Conservation (phyloP, 768 basidiomycete genomes). For the Megacollybia marginata region DNA sequence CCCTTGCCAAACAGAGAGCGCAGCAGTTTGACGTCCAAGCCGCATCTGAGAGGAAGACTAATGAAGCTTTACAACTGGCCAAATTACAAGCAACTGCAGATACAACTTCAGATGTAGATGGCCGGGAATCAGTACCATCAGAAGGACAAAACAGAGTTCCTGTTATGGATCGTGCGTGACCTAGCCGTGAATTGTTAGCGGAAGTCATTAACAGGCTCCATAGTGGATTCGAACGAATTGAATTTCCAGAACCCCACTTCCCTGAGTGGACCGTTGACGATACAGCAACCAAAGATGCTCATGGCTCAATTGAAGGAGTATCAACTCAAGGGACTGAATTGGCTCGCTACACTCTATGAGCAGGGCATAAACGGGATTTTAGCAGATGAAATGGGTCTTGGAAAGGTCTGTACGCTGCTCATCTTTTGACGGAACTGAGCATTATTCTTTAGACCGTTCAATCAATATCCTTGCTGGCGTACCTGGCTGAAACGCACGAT, state of each 20-base stretch:
- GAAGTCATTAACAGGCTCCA: neutral
- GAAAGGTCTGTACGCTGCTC: slow-evolving; percentile 45
- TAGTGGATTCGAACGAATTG: slow-evolving; percentile 93
- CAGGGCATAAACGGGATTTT: slow-evolving; percentile 99
- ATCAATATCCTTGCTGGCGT: slow-evolving; percentile 92
- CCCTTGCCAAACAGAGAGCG: slow-evolving; percentile 70
- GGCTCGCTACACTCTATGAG: slow-evolving; percentile 95
- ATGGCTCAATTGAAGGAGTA: slow-evolving; percentile 98
- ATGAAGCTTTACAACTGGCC: slow-evolving; percentile 65
- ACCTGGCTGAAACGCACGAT: slow-evolving; percentile 93
- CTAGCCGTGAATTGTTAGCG: neutral
- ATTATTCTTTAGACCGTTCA: slow-evolving; percentile 70
- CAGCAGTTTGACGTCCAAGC: slow-evolving; percentile 79
- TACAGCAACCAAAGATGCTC: slow-evolving; percentile 91
- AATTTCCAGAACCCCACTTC: slow-evolving; percentile 99
- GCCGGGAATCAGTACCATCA: slow-evolving; percentile 14
- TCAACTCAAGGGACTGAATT: slow-evolving; percentile 95
- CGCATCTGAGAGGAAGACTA: slow-evolving; percentile 74
- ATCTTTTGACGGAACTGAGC: neutral
- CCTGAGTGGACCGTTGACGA: slow-evolving; percentile 72
- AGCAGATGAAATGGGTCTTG: slow-evolving; percentile 97
- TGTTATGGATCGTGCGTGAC: slow-evolving; percentile 64
- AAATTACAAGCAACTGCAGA: slow-evolving; percentile 38
- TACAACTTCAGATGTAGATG: slow-evolving; percentile 35
- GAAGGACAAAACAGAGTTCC: slow-evolving; percentile 19